Evolutionary conservation across 2,329 filamentous ascomycete genomes (phyloP).

Genomic region (Pseudogymnoascus sp.): DNA sequence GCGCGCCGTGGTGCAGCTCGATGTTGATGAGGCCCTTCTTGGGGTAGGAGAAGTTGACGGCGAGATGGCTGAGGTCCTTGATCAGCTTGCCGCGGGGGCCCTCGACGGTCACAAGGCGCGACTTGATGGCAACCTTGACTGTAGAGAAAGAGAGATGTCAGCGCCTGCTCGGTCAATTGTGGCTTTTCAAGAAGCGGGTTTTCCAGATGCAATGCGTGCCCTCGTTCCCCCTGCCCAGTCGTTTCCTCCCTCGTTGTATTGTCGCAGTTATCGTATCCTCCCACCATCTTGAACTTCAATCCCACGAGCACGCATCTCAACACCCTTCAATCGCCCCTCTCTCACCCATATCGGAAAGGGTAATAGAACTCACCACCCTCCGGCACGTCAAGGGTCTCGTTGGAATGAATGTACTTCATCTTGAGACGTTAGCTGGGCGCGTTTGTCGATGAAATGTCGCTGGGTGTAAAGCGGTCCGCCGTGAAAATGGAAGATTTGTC

Average conservation of each 20-base stretch:
- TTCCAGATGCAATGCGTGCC: constrained; percentile 9
- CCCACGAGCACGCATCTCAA: constrained; percentile 2
- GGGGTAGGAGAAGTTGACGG: constrained; percentile 89
- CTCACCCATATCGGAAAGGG: neutral
- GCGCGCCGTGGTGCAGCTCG: constrained; percentile 95
- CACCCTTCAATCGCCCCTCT: constrained; percentile 10
- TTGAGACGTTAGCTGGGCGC: constrained; percentile 42
- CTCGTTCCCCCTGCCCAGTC: neutral
- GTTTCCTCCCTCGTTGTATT: constrained; percentile 11
- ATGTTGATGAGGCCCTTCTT: constrained; percentile 85
- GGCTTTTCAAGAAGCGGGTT: neutral
- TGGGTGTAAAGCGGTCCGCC: neutral
- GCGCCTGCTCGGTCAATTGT: constrained; percentile 11
- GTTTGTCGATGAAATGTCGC: constrained; percentile 8
- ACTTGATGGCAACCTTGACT: constrained; percentile 99
- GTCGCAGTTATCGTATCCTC: neutral
- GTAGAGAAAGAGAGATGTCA: constrained; percentile 30
- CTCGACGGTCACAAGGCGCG: constrained; percentile 91
- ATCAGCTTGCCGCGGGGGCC: constrained; percentile 85
- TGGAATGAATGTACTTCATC: constrained; percentile 99
- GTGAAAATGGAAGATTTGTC: constrained; percentile 6
- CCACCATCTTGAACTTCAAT: neutral
- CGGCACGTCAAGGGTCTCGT: constrained; percentile 91
- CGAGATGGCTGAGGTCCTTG: constrained; percentile 94
- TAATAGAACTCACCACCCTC: constrained; percentile 73